Evolutionary conservation across 495 filamentous ascomycete species (phyloP), one percentile per base, ranked within the genome.

Genomic region (Penicillium flavigenum): DNA sequence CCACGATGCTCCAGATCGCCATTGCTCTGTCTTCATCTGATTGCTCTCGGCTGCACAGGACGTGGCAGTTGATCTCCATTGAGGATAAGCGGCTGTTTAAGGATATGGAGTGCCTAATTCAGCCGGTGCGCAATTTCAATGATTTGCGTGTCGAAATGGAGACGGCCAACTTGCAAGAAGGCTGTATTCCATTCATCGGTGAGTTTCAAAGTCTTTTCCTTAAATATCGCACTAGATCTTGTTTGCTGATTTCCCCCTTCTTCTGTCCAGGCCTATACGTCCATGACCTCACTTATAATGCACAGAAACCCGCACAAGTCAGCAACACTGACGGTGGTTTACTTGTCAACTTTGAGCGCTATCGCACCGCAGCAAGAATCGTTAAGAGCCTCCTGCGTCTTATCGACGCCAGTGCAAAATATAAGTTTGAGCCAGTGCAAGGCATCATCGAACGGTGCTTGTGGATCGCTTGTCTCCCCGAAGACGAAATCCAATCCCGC

Each of bases 161-260:
- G 68, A 81, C 81, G 17, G 83, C 83, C 16, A 84, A 79, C 58
- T 73, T 83, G 4, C 89, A 92, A 56, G 86, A 86, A 63, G 94
- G 92, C 39, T 97, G 94, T 62, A 96, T 99, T 66, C 95, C 95
- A 4, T 97, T 99, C 69, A 90, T 98, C 66, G 94, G 91, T 75
- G 86, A 82, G 76, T 69, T 54, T 46, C 17, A 9, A 16, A 7
- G 3, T 36, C 34, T 10, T n/a, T 12, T 27, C 2, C 50, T 47
- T 9, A n/a, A n/a, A 47, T 31, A 16, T n/a, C 26, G 3, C 20
- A 6, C 24, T 29, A 17, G 45, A 5, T 17, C 12, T 47, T 12
- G 26, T 29, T 24, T 31, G 26, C 16, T 47, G n/a, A 47, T 38
- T 38, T 38, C 7, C 34, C 14, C 12, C 24, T 47, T 47, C 7